These are phyloP conservation scores for Sporothrix pallida DNA, from an alignment of 2,329 filamentous ascomycete species.

Conservation along the genomic window DNA sequence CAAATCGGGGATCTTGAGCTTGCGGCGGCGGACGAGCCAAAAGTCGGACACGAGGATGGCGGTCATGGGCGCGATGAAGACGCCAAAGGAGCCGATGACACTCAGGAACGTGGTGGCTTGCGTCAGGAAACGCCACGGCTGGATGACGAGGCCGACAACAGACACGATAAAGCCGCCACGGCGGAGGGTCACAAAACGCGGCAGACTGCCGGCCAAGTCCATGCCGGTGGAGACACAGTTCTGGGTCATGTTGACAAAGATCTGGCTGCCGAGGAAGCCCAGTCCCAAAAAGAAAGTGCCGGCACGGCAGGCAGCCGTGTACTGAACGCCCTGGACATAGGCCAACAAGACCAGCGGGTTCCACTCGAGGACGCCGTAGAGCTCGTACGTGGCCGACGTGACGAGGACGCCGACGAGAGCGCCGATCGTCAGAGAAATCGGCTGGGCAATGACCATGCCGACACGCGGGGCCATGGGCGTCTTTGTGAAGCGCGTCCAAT, in stretches of 20 bases:
- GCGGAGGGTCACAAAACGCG: constrained; percentile 60
- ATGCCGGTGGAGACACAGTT: constrained; percentile 60
- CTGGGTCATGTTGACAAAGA: constrained; percentile 47
- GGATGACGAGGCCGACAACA: constrained; percentile 52
- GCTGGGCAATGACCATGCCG: constrained; percentile 27
- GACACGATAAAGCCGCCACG: constrained; percentile 58
- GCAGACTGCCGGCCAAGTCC: constrained; percentile 59
- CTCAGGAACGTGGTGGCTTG: constrained; percentile 53
- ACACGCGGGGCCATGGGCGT: constrained; percentile 19
- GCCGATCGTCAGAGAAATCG: constrained; percentile 9
- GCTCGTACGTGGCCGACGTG: constrained; percentile 22
- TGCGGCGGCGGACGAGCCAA: constrained; percentile 45
- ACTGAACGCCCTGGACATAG: constrained; percentile 14
- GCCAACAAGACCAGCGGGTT: constrained; percentile 20
- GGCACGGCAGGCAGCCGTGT: constrained; percentile 22
- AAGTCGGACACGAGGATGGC: constrained; percentile 32
- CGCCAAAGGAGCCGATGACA: constrained; percentile 51
- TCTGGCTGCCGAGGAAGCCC: constrained; percentile 20
- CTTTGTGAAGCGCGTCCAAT: constrained; percentile 27
- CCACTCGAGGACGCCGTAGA: constrained; percentile 23
- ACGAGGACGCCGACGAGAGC: constrained; percentile 23
- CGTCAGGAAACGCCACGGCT: constrained; percentile 58
- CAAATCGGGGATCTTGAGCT: constrained; percentile 43
- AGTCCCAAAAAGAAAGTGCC: constrained; percentile 23
- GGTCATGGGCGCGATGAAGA: constrained; percentile 35